A percentile compares a stretch with the other conserved stretches of the same genome.
phyloP scores from a whole-genome alignment of 805 yeast species.

The Danielia reshetovae region DNA sequence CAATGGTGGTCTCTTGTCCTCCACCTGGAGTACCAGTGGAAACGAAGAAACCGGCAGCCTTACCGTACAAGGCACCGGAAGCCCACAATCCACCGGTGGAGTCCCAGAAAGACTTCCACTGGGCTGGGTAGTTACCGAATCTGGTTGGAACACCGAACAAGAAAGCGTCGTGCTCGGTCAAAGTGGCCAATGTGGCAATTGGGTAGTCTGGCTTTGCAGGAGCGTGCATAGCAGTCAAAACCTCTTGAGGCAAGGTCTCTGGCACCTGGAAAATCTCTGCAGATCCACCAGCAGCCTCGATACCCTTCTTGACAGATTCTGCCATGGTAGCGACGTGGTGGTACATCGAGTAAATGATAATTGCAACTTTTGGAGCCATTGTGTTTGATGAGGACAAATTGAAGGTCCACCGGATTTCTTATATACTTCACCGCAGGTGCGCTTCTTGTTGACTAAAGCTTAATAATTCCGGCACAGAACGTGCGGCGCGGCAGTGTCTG shows the following conservation, averaged over 20 bases:
- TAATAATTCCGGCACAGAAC: too few relatives aligned
- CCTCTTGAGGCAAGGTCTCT: conserved; percentile 18
- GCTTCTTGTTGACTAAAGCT: too few relatives aligned
- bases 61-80: conserved; percentile 17
- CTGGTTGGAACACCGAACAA: conserved; percentile 19
- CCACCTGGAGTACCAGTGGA: conserved; percentile 16
- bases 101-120: conserved; percentile 20
- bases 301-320: conserved; percentile 63
- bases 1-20: conserved; percentile 18
- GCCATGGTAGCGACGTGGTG: conserved; percentile 75
- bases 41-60: conserved; percentile 16
- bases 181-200: conserved; percentile 16
- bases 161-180: conserved; percentile 18
- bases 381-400: background rate
- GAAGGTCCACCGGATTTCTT: too few relatives aligned
- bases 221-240: conserved; percentile 17
- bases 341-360: conserved; percentile 76
- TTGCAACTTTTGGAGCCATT: conserved; percentile 51
- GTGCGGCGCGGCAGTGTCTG: too few relatives aligned
- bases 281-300: conserved; percentile 56
- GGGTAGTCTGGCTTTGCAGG: conserved; percentile 18
- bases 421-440: too few relatives aligned
- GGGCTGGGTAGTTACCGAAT: conserved; percentile 19
- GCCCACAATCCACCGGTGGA: conserved; percentile 19
- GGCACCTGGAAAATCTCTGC: conserved; percentile 30